Conservation (phyloP, 139 green algal species). For the Haematococcus lacustris region DNA sequence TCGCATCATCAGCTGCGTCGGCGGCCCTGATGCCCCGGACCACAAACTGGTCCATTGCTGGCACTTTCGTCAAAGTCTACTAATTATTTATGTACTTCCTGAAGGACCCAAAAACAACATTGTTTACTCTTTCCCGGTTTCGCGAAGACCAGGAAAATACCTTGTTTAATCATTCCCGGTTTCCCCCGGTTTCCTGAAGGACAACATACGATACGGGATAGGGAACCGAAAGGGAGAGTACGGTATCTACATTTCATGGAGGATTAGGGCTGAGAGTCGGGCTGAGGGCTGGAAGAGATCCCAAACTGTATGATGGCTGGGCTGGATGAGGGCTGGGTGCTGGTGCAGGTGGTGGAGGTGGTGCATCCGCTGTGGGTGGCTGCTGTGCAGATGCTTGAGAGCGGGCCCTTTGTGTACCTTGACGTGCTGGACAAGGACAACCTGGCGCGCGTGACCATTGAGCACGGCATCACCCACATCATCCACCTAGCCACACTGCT, state of each 20-base stretch:
- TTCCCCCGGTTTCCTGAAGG: too few relatives aligned
- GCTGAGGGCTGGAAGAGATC: not conserved
- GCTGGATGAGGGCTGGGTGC: not conserved
- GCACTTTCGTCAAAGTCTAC: too few relatives aligned
- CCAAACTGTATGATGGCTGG: not conserved
- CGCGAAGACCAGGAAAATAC: too few relatives aligned
- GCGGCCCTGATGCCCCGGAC: too few relatives aligned
- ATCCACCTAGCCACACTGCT: slow-evolving; percentile 19
- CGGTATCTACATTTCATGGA: not conserved
- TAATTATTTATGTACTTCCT: too few relatives aligned
- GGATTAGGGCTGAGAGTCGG: not conserved
- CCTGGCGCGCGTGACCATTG: slow-evolving; percentile 41
- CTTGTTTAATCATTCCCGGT: too few relatives aligned
- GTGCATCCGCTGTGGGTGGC: not conserved
- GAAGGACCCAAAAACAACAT: too few relatives aligned
- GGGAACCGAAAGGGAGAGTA: not conserved
- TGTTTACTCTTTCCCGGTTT: too few relatives aligned
- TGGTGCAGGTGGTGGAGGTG: not conserved
- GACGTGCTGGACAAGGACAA: slow-evolving; percentile 34
- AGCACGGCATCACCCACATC: slow-evolving; percentile 43
- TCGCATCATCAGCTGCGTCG: too few relatives aligned
- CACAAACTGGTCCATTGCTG: too few relatives aligned
- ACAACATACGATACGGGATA: not conserved
- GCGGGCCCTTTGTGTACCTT: slow-evolving; percentile 6
- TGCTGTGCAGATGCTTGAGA: slow-evolving; percentile 3